phyloP scores from a whole-genome alignment of 1,284 basidiomycete species.

The Ustilago hordei region DNA sequence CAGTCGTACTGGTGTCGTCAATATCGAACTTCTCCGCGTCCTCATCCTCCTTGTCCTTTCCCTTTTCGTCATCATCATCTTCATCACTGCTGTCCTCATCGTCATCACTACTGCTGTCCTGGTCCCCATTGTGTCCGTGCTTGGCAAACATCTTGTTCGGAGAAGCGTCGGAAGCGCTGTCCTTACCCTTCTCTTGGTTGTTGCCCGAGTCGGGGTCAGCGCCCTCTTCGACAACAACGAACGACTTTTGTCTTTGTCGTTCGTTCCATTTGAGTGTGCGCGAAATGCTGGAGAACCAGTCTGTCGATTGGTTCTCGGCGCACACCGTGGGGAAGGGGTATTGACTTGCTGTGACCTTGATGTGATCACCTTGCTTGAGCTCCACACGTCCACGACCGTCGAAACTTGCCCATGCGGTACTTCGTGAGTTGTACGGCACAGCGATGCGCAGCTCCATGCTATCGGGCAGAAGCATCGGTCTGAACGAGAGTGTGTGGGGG shows the following conservation, averaged over 20 bases:
- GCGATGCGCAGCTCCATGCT: conserved; percentile 98
- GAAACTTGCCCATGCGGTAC: conserved; percentile 98
- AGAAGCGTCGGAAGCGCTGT: conserved; percentile 19
- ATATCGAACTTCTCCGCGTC: conserved; percentile 65
- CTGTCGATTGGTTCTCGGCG: conserved; percentile 94
- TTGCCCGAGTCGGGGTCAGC: conserved; percentile 70
- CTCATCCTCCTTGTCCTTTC: conserved; percentile 48
- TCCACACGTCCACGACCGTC: conserved; percentile 97
- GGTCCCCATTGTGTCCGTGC: conserved; percentile 28
- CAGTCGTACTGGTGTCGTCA: conserved; percentile 60
- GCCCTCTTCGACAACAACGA: conserved; percentile 78
- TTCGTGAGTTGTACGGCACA: conserved; percentile 96
- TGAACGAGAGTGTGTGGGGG: conserved; percentile 97
- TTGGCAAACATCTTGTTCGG: conserved; percentile 42
- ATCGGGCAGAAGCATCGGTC: conserved; percentile 94
- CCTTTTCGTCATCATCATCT: conserved; percentile 36
- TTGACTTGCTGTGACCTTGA: conserved; percentile 96
- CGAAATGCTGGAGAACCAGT: conserved; percentile 97
- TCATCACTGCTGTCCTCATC: conserved; percentile 44
- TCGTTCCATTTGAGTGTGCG: conserved; percentile 87
- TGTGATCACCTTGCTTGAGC: conserved; percentile 87
- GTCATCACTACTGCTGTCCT: conserved; percentile 28
- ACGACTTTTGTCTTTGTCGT: conserved; percentile 67
- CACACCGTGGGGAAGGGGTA: conserved; percentile 99
- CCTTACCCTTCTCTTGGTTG: conserved; percentile 27